These are phyloP conservation scores for Geotrichum restrictum DNA, from an alignment of 1,139 yeast species.

Conservation along the genomic window DNA sequence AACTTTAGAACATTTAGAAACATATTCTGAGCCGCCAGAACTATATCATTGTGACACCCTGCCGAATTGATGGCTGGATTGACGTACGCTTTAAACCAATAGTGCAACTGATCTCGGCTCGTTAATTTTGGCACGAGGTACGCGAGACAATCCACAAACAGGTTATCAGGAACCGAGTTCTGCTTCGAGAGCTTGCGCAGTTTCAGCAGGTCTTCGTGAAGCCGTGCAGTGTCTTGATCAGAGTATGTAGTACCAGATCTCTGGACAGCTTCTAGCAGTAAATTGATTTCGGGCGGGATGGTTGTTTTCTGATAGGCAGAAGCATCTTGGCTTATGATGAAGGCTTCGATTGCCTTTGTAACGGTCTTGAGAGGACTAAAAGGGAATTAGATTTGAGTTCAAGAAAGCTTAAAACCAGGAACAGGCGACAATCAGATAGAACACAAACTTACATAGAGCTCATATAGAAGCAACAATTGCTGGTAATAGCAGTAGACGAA, in stretches of 20 bases:
- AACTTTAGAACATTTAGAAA: constrained; percentile 39
- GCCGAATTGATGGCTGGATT: constrained; percentile 61
- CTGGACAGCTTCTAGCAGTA: neutral
- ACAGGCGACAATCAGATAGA: neutral
- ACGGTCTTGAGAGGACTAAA: constrained; percentile 23
- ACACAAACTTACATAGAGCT: neutral
- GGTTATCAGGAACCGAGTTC: constrained; percentile 36
- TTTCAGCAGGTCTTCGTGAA: constrained; percentile 50
- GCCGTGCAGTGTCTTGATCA: constrained; percentile 16
- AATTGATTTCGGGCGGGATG: neutral
- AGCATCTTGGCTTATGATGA: constrained; percentile 5
- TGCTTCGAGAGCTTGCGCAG: constrained; percentile 43
- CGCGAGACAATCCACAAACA: constrained; percentile 48
- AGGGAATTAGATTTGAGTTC: neutral
- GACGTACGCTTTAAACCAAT: constrained; percentile 54
- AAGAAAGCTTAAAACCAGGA: neutral
- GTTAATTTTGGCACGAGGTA: constrained; percentile 42
- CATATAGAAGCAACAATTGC: too few species aligned
- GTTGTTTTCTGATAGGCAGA: neutral
- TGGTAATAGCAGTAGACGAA: too few species aligned
- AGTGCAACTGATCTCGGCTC: constrained; percentile 42
- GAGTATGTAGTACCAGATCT: neutral
- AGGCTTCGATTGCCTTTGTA: constrained; percentile 24
- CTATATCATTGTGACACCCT: constrained; percentile 43
- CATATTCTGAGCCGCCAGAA: constrained; percentile 45